Percentiles rank a stretch among this genome's conserved stretches.
phyloP scores from a whole-genome alignment of 768 basidiomycete genomes.

The Amanita fuliginea region DNA sequence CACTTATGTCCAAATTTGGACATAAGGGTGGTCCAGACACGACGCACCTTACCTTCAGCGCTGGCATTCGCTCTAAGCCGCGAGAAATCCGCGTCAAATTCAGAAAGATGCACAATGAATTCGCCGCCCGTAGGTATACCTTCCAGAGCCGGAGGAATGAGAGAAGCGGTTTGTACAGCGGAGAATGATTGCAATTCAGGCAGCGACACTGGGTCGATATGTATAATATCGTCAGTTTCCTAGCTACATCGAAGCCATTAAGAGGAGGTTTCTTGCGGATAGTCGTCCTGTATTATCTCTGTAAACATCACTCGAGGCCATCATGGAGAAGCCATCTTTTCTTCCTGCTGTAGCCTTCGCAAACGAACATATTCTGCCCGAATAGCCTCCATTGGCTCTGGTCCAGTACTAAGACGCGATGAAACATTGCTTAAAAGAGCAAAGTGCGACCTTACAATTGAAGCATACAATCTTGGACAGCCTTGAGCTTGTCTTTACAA shows the following conservation, averaged over 20 bases:
- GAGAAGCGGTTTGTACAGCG: conserved; percentile 73
- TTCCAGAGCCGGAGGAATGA: conserved; percentile 71
- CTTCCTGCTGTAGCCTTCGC: conserved; percentile 30
- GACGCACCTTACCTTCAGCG: conserved; percentile 69
- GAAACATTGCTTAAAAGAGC: not conserved
- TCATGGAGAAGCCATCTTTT: not conserved
- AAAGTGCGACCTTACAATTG: conserved; percentile 47
- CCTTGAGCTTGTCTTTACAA: conserved; percentile 58
- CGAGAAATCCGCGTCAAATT: conserved; percentile 74
- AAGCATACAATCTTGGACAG: conserved; percentile 69
- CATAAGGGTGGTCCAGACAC: conserved; percentile 41
- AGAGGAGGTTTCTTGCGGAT: no score
- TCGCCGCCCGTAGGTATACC: conserved; percentile 64
- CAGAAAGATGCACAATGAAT: conserved; percentile 70
- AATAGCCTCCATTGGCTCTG: conserved; percentile 63
- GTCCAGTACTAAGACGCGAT: conserved; percentile 44
- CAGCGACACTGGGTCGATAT: conserved; percentile 37
- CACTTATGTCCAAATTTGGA: no score
- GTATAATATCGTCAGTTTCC: conserved; percentile 93
- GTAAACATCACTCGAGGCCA: no score
- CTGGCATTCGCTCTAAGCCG: conserved; percentile 66
- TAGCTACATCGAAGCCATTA: conserved; percentile 92
- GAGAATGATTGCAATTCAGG: conserved; percentile 66
- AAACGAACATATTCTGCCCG: conserved; percentile 66
- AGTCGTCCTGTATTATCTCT: not conserved